A percentile compares a stretch with the other conserved stretches of the same genome.
Conservation (phyloP, 805 yeast species). For the Yamadazyma paraphyllophila region DNA sequence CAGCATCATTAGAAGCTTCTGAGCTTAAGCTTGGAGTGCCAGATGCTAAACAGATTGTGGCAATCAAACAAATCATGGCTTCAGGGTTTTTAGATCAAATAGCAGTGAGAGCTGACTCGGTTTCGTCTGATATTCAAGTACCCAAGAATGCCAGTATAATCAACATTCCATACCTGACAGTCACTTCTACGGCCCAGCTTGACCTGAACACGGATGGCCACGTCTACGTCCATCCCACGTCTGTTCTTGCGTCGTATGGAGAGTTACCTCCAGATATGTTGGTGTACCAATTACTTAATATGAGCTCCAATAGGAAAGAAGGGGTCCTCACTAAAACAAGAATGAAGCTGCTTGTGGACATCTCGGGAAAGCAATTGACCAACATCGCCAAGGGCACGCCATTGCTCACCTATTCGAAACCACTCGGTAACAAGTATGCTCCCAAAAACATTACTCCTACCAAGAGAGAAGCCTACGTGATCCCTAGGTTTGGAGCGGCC, state of each 20-base stretch:
- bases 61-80: conserved; percentile 86
- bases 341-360: conserved; percentile 74
- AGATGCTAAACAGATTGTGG: conserved; percentile 61
- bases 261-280: conserved; percentile 76
- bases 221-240: conserved; percentile 79
- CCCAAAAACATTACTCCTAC: conserved; percentile 65
- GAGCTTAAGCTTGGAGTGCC: conserved; percentile 67
- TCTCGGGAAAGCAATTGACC: conserved; percentile 70
- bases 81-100: conserved; percentile 92
- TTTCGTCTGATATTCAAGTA: conserved; percentile 59
- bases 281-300: conserved; percentile 67
- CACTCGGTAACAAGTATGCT: conserved; percentile 86
- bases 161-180: conserved; percentile 64
- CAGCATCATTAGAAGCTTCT: conserved; percentile 31
- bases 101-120: conserved; percentile 76
- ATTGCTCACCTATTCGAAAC: conserved; percentile 81
- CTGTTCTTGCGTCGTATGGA: conserved; percentile 60
- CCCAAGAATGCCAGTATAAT: conserved; percentile 57
- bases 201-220: conserved; percentile 47
- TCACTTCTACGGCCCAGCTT: conserved; percentile 42
- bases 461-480: conserved; percentile 83
- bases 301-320: conserved; percentile 39
- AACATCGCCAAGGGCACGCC: conserved; percentile 74
- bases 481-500: conserved; percentile 85
- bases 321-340: conserved; percentile 48